Evolutionary conservation across 306 rosid genomes (phyloP), one percentile per base, ranked within the genome.

Genomic region (Betula pendula): DNA sequence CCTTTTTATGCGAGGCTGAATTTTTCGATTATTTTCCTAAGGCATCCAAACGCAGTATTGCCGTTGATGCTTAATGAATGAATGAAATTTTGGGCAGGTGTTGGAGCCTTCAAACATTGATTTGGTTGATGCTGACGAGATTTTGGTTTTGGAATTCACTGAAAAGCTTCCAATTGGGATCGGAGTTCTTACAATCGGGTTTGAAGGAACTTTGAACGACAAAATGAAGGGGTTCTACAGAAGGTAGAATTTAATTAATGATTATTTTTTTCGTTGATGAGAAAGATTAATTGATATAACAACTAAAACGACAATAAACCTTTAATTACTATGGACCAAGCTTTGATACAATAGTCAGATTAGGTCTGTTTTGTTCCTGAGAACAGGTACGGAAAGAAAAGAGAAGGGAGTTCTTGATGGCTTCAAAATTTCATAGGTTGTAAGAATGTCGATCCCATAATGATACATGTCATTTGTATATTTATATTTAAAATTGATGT

Each of bases 81-180:
- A 67, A 75, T 63, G 60, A 15, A 13, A 16, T 60, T 75, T 22
- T 51, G 24, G 77, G 84, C 87, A 95, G 98, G 89, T 88, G 74
- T 44, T 87, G 58, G 83, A 88, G 82, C 93, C 97, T 79, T 84
- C 88, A 22, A 86, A 85, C 24, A 80, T 85, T 45, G 91, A 88
- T 77, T 56, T 83, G 67, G 83, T 91, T 68, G 82, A 87, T 83
- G 84, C 68, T 49, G 96, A 90, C 75, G 92, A 90, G 31, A 89
- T 95, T 79, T 77, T 95, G 81, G 92, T 95, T 9, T 78, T 95
- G 92, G 97, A 88, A 88, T 92, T 95, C 48, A 68, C 90, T 0
- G 91, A 90, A 80, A 48, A 68, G 0, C 70, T 95, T 38, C 96
- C 89, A 3, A 35, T 70, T 68, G 98, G 97, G 63, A 55, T 68